Evolutionary conservation across 1,284 basidiomycete genomes (phyloP).

Genomic region (Sporisorium iseilematis-ciliati): DNA sequence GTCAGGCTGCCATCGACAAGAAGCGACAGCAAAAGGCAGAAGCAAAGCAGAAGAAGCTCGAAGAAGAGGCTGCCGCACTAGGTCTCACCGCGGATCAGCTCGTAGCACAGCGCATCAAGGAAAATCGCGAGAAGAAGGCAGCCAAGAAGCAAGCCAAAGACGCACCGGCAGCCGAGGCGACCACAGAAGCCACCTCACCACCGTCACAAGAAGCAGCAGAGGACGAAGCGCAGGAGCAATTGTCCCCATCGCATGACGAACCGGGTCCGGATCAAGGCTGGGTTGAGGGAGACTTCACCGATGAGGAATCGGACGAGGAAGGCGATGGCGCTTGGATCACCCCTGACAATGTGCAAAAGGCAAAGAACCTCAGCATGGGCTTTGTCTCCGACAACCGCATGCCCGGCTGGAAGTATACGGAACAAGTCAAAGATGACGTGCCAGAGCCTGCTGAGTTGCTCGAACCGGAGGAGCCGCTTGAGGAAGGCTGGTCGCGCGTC

Average conservation of each 20-base stretch:
- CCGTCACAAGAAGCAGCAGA: conserved; percentile 4
- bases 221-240: conserved; percentile 38
- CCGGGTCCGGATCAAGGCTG: conserved; percentile 29
- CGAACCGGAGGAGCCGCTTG: conserved; percentile 41
- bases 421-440: conserved; percentile 29
- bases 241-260: conserved; percentile 9
- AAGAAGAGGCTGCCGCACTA: conserved; percentile 29
- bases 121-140: conserved; percentile 42
- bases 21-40: conserved; percentile 42
- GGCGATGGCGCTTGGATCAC: conserved; percentile 88
- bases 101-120: conserved; percentile 34
- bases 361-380: conserved; percentile 89
- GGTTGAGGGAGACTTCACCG: conserved; percentile 75
- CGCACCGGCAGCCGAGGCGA: conserved; percentile 4
- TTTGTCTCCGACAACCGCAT: conserved; percentile 64
- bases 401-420: conserved; percentile 45
- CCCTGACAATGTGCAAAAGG: conserved; percentile 83
- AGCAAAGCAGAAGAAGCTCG: conserved; percentile 37
- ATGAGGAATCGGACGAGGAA: conserved; percentile 77
- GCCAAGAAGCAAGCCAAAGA: conserved; percentile 44
- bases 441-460: conserved; percentile 30
- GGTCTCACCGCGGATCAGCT: conserved; percentile 41
- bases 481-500: conserved; percentile 49
- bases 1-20: conserved; percentile 45
- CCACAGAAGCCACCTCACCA: conserved; percentile 6